Conservation (phyloP, 352 stramenopile species). For the Globisporangium mamillatum region DNA sequence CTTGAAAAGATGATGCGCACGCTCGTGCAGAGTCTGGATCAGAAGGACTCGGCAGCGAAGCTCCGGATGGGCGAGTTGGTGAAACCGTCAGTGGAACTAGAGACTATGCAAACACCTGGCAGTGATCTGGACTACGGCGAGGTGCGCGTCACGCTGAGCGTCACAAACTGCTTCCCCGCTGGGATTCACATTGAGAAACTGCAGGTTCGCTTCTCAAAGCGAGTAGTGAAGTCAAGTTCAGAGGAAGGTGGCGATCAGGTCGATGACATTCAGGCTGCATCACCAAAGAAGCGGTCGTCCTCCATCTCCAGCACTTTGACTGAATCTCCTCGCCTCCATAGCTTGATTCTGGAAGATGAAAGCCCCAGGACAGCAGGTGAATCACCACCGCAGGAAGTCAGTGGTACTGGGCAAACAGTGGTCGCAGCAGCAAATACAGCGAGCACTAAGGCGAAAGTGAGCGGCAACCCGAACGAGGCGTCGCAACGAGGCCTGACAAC, state of each 20-base stretch:
- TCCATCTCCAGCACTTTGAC: constrained; percentile 1
- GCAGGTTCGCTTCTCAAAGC: constrained; percentile 36
- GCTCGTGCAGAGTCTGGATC: constrained; percentile 42
- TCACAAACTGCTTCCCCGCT: constrained; percentile 59
- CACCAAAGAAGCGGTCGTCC: constrained; percentile 1
- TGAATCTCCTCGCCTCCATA: constrained; percentile 17
- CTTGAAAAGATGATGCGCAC: constrained; percentile 45
- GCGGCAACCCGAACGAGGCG: neutral
- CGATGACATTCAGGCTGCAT: neutral
- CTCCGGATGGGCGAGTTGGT: constrained; percentile 62
- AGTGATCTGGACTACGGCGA: constrained; percentile 51
- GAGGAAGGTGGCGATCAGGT: neutral
- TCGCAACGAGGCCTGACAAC: neutral
- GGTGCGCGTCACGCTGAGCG: constrained; percentile 47
- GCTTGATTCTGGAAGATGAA: constrained; percentile 19
- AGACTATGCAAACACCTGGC: constrained; percentile 46
- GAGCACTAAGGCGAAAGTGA: neutral
- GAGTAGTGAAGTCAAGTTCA: neutral
- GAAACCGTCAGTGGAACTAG: constrained; percentile 38
- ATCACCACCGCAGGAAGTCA: neutral
- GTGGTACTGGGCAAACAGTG: neutral
- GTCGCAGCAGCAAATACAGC: neutral
- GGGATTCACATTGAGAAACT: constrained; percentile 59
- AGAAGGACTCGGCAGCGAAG: constrained; percentile 16
- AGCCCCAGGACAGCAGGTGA: neutral